Base-by-base conservation (phyloP, 805 yeast species). In the Saccharomycopsis guyanensis region DNA sequence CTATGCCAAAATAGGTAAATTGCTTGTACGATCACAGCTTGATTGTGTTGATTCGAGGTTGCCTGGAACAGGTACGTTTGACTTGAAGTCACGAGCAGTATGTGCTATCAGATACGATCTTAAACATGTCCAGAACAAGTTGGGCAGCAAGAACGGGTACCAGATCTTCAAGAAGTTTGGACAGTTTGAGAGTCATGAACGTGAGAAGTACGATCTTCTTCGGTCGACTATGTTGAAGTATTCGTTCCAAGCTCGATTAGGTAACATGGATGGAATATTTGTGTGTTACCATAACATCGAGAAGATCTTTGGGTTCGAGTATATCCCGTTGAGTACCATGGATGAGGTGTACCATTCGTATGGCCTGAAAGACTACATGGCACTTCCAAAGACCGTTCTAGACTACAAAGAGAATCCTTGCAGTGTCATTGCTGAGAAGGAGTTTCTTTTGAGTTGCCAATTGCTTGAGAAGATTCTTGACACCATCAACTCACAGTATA, bases 261-360 rank as follows among this genome's bases (percentile, higher is more conserved):
- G 97, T 2, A 80, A 84, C 56, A 91, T 93, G 97, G 97, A 89
- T 63, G 98, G 98, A 4, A 86, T 93, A 2, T 87, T 86, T 55
- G 71, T 91, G 13, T 96, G 96, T 0, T 91, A 81, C 61, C 98
- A 91, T 62, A 91, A 89, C 60, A 73, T 87, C 43, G 70, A 76
- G 25, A 68, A 78, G 40, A 75, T 89, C 55, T 86, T 91, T 63
- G 98, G 97, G 2, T 93, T 88, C 62, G 91, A 88, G 61, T 91
- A 91, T 61, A 60, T 91, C 24, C 89, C 95, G 1, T 65, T 89
- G 42, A 63, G 67, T 1, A 85, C 80, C 34, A 73, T 91, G 52
- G 97, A 91, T 60, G 64, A 69, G 46, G 66, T 78, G 6, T 67
- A 73, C 51, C 87, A 83, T 54, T 64, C 29, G 29, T 6, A 25